phyloP scores from a whole-genome alignment of 768 basidiomycete species.

The Phaffia tasmanica region DNA sequence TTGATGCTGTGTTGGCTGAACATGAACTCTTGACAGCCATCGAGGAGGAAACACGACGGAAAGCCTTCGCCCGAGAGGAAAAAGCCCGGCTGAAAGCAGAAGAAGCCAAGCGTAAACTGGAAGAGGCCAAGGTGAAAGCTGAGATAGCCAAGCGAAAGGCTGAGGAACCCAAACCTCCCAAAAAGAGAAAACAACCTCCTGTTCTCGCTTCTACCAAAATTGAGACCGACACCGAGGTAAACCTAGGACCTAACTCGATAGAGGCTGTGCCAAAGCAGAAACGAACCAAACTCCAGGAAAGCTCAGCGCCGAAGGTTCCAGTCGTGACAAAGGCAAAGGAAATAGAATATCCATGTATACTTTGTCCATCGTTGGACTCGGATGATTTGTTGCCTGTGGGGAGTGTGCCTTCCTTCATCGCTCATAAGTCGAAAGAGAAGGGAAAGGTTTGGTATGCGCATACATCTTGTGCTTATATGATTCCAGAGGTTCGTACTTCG shows the following conservation, averaged over 20 bases:
- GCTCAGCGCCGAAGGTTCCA: background rate
- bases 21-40: slow-evolving; percentile 32
- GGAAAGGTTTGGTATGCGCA: slow-evolving; percentile 57
- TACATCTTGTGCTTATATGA: slow-evolving; percentile 61
- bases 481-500: slow-evolving; percentile 67
- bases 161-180: background rate
- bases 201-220: too few species aligned
- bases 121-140: background rate
- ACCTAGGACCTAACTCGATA: background rate
- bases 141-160: background rate
- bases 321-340: background rate
- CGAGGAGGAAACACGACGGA: slow-evolving; percentile 25
- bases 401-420: slow-evolving; percentile 42
- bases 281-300: background rate
- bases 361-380: slow-evolving; percentile 30
- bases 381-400: slow-evolving; percentile 31
- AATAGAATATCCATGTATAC: slow-evolving; percentile 25
- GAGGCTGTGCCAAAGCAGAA: background rate
- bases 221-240: too few species aligned
- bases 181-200: slow-evolving; percentile 3
- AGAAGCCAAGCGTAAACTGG: background rate
- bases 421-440: slow-evolving; percentile 48
- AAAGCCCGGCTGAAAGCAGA: slow-evolving; percentile 1
- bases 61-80: background rate
- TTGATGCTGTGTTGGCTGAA: slow-evolving; percentile 68